Evolutionary conservation across 345 rosid species (phyloP).

Genomic region (thale cress (Arabidopsis thaliana)): TAIR10.1 NC_003070.9:21331501-21332000

Average conservation of each 20-base stretch:
- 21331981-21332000: constrained; percentile 86
- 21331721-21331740: constrained; percentile 73
- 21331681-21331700: background rate
- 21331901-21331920: constrained; percentile 27
- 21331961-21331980: constrained; percentile 95
- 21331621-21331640: constrained; percentile 99
- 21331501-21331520: background rate
- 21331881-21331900: background rate
- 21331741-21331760: constrained; percentile 99
- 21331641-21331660: constrained; percentile 57
- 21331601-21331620: constrained; percentile 92
- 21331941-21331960: constrained; percentile 98
- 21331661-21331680: constrained; percentile 37
- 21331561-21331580: constrained; percentile 66
- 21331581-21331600: constrained; percentile 89
- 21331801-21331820: constrained; percentile 98
- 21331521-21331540: background rate
- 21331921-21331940: constrained; percentile 90
- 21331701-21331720: constrained; percentile 27
- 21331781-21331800: constrained; percentile 77
- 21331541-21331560: constrained; percentile 50
- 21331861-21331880: constrained; percentile 7
- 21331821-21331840: constrained; percentile 60
- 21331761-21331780: constrained; percentile 89
- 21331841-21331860: background rate